Base-by-base conservation (phyloP, 2,329 filamentous ascomycete genomes). In the Aspergillus sp. region DNA sequence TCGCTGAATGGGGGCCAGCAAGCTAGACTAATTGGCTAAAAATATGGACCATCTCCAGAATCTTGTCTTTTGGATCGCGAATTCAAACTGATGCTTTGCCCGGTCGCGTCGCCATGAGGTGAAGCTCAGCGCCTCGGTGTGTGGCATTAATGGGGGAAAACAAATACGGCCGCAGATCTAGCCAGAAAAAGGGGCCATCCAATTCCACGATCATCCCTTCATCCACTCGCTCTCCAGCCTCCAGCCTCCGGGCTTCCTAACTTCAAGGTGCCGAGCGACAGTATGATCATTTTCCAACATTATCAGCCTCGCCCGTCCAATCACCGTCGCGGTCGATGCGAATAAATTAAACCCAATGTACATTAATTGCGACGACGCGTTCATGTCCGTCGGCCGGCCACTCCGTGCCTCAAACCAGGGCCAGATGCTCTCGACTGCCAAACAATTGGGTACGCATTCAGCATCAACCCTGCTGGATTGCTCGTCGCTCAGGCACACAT, bases 161-260 rank as follows among this genome's bases (percentile, higher is more conserved):
- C 17, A 53, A 40, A 53, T 19, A 46, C 27, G 27, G 11, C 19
- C 14, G 27, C 51, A 21, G 23, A 33, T 45, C 39, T 21, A 54
- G 55, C 55, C 58, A 55, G 54, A 52, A 60, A 60, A 60, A 39
- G 58, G 58, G 58, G 55, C 58, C 54, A 44, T 43, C 40, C 55
- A 57, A 41, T 55, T 49, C 39, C 47, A 47, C 9, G 27, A 37
- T 33, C 49, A 33, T 43, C 15, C 23, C 37, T 23, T 33, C 39
- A 25, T 19, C 27, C 46, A 31, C 7, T 19, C 46, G 17, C 17
- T 17, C 23, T 31, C 37, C 37, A 40, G 37, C 37, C 37, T 40
- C 37, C 17, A 31, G 27, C 27, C 27, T 31, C 27, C 27, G 9
- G 27, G 8, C 35, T 37, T 37, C 15, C 14, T 37, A 9, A 31